phyloP scores from a whole-genome alignment of 768 basidiomycete genomes.

The Daedaleopsis sinensis region DNA sequence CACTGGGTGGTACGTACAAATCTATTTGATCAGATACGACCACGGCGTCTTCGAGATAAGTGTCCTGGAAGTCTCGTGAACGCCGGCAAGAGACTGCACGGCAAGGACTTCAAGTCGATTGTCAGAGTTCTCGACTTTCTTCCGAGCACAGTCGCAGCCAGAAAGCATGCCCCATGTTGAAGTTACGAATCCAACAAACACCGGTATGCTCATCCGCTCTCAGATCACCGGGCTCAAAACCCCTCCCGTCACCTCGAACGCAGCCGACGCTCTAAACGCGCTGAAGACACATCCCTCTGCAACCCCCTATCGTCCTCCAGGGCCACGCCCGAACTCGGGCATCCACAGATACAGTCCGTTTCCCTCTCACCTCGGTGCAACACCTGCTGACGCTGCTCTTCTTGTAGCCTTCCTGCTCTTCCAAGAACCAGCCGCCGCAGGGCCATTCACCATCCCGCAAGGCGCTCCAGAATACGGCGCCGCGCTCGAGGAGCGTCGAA shows the following conservation, averaged over 20 bases:
- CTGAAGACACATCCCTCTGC: conserved; percentile 47
- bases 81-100: too few relatives aligned
- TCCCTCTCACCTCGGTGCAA: conserved; percentile 6
- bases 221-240: conserved; percentile 44
- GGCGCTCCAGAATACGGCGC: conserved; percentile 50
- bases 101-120: too few relatives aligned
- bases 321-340: conserved; percentile 55
- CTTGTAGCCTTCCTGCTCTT: conserved; percentile 57
- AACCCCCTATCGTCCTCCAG: conserved; percentile 61
- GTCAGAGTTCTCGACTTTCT: too few relatives aligned
- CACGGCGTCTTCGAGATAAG: too few relatives aligned
- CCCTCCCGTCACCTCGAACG: conserved; percentile 33
- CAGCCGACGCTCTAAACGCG: conserved; percentile 38
- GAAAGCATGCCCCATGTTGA: too few relatives aligned
- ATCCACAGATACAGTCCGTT: conserved; percentile 59
- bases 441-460: conserved; percentile 42
- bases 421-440: conserved; percentile 49
- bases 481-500: conserved; percentile 47
- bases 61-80: too few relatives aligned
- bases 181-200: conserved; percentile 34
- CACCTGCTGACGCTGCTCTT: neutral
- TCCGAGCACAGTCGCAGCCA: too few relatives aligned
- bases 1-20: conserved; percentile 38
- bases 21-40: neutral
- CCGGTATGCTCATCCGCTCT: conserved; percentile 19